phyloP scores from a whole-genome alignment of 495 filamentous ascomycete species.

The Talaromyces adpressus region DNA sequence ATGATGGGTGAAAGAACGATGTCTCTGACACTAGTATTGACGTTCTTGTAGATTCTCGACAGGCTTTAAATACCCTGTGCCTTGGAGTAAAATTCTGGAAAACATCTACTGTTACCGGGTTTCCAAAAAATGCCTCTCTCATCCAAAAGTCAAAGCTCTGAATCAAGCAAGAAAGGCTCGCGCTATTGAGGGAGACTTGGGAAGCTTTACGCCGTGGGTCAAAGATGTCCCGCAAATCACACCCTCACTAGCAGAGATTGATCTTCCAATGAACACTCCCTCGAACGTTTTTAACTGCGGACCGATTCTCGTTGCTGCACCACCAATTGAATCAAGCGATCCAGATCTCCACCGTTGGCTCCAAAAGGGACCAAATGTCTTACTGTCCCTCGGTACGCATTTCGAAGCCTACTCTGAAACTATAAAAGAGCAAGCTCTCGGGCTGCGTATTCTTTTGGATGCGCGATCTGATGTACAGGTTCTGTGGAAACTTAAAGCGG shows the following conservation, averaged over 20 bases:
- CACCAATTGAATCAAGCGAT: constrained; percentile 28
- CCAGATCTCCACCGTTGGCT: constrained; percentile 41
- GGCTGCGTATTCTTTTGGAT: constrained; percentile 23
- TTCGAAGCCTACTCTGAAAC: constrained; percentile 27
- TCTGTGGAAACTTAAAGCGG: constrained; percentile 41
- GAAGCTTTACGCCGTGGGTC: constrained; percentile 14
- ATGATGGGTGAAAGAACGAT: too few relatives aligned
- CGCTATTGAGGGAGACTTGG: background rate
- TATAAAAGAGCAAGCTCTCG: constrained; percentile 27
- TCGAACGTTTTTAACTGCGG: constrained; percentile 41
- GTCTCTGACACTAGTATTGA: too few relatives aligned
- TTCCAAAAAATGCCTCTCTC: constrained; percentile 12
- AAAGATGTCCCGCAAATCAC: constrained; percentile 27
- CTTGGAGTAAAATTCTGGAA: background rate
- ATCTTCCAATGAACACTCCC: constrained; percentile 36
- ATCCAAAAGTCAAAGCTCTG: background rate
- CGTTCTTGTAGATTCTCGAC: background rate
- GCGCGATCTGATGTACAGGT: constrained; percentile 27
- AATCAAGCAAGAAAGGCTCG: background rate
- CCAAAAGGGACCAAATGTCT: constrained; percentile 31
- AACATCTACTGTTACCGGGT: constrained; percentile 5
- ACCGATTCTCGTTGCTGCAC: constrained; percentile 29
- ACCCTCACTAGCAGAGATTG: constrained; percentile 32
- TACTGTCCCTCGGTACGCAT: constrained; percentile 44
- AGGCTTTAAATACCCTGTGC: background rate